These are phyloP conservation scores for Fusarium sp. DNA, from an alignment of 2,329 filamentous ascomycete species.

Conservation along the genomic window DNA sequence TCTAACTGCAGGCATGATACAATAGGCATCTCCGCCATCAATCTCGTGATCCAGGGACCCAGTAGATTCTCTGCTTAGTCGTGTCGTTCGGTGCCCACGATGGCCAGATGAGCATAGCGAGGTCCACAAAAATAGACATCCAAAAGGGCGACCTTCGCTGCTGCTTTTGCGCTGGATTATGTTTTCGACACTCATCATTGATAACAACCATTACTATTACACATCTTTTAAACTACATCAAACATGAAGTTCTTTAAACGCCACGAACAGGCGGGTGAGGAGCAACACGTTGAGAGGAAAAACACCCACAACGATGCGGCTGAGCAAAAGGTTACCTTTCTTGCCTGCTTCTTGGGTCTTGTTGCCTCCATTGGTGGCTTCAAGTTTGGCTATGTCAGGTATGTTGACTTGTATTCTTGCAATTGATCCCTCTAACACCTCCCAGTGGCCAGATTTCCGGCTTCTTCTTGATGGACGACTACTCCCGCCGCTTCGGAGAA, in stretches of 20 bases:
- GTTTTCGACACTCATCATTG: constrained; percentile 13
- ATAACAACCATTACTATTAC: background rate
- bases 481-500: constrained; percentile 64
- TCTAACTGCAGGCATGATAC: constrained; percentile 28
- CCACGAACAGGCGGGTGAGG: constrained; percentile 32
- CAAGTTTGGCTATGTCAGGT: constrained; percentile 70
- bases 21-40: constrained; percentile 1
- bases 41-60: constrained; percentile 36
- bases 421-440: background rate
- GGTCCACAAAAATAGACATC: constrained; percentile 37
- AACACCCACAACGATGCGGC: constrained; percentile 6
- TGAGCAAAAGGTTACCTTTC: constrained; percentile 51
- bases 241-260: constrained; percentile 41
- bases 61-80: background rate
- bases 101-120: constrained; percentile 7
- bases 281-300: constrained; percentile 36
- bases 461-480: constrained; percentile 72
- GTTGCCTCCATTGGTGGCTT: constrained; percentile 68
- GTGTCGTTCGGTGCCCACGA: constrained; percentile 31
- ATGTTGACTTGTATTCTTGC: constrained; percentile 28
- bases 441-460: constrained; percentile 69
- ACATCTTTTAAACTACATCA: constrained; percentile 10
- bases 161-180: constrained; percentile 16
- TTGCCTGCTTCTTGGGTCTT: constrained; percentile 61
- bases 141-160: constrained; percentile 34